Percentiles rank a stretch among this genome's conserved stretches.
Conservation (phyloP, 352 stramenopile species). For the Globisporangium splendens region DNA sequence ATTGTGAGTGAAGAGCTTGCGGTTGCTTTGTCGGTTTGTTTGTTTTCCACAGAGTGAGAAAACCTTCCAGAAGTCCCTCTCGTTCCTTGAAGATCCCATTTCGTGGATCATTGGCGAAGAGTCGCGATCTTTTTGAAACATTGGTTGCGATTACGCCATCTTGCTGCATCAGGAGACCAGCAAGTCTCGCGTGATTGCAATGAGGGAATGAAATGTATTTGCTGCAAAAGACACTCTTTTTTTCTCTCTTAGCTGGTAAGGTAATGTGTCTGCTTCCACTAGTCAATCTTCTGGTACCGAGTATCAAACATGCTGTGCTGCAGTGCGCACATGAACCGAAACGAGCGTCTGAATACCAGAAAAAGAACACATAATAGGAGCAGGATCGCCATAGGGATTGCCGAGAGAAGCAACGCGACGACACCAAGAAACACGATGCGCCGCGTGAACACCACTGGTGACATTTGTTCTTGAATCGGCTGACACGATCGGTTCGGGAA, state of each 20-base stretch:
- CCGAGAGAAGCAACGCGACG: conserved; percentile 9
- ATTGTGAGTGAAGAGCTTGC: background rate
- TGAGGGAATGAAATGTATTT: too few species aligned
- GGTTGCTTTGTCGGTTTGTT: background rate
- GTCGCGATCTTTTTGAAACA: conserved; percentile 14
- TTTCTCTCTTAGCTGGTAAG: too few species aligned
- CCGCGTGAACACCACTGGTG: conserved; percentile 12
- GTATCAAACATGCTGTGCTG: conserved; percentile 19
- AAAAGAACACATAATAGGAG: background rate
- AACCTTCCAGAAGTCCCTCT: too few species aligned
- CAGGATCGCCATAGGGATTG: conserved; percentile 7
- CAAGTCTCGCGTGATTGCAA: too few species aligned
- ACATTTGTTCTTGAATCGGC: conserved; percentile 20
- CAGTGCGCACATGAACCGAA: conserved; percentile 15
- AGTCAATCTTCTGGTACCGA: conserved; percentile 15
- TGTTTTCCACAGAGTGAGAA: too few species aligned
- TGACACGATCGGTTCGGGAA: conserved; percentile 12
- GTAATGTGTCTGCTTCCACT: background rate
- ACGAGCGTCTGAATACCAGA: conserved; percentile 12
- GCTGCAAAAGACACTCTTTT: too few species aligned
- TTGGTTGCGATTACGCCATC: background rate
- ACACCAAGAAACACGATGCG: conserved; percentile 11
- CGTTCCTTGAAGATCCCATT: too few species aligned
- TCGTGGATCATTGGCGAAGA: conserved; percentile 16
- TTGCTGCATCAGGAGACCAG: background rate